These are phyloP conservation scores for Penicillium sp. DNA, from an alignment of 2,329 filamentous ascomycete species.

Conservation along the genomic window DNA sequence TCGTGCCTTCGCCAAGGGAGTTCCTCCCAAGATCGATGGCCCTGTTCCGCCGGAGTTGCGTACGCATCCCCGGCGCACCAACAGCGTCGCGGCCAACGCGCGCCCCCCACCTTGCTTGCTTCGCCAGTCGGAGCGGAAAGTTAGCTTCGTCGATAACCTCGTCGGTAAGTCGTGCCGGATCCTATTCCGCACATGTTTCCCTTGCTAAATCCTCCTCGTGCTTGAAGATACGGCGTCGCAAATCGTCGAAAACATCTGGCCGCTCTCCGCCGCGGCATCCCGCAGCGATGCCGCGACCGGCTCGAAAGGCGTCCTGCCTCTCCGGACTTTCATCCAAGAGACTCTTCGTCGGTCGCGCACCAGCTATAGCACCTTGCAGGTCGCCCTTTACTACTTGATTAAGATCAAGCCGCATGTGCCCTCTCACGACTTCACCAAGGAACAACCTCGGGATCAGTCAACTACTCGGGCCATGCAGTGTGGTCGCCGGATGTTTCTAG, in stretches of 20 bases:
- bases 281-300: slow-evolving; percentile 68
- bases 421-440: slow-evolving; percentile 80
- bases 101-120: slow-evolving; percentile 75
- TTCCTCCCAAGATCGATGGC: slow-evolving; percentile 36
- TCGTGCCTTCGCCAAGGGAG: slow-evolving; percentile 33
- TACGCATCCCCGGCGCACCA: slow-evolving; percentile 59
- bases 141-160: slow-evolving; percentile 93
- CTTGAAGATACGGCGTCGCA: slow-evolving; percentile 88
- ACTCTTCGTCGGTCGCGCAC: slow-evolving; percentile 92
- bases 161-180: slow-evolving; percentile 76
- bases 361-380: slow-evolving; percentile 96
- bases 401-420: slow-evolving; percentile 91
- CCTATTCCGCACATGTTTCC: slow-evolving; percentile 35
- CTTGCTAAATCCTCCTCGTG: slow-evolving; percentile 29
- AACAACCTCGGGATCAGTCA: slow-evolving; percentile 75
- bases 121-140: slow-evolving; percentile 88
- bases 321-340: slow-evolving; percentile 97
- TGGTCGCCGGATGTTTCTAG: slow-evolving; percentile 95
- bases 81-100: slow-evolving; percentile 56
- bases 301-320: slow-evolving; percentile 77
- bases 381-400: slow-evolving; percentile 94
- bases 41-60: slow-evolving; percentile 46
- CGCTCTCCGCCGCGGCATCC: slow-evolving; percentile 79
- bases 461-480: slow-evolving; percentile 84
- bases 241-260: slow-evolving; percentile 97